Evolutionary conservation across 1,284 basidiomycete genomes (phyloP).

Genomic region (Cryptococcus sp.): DNA sequence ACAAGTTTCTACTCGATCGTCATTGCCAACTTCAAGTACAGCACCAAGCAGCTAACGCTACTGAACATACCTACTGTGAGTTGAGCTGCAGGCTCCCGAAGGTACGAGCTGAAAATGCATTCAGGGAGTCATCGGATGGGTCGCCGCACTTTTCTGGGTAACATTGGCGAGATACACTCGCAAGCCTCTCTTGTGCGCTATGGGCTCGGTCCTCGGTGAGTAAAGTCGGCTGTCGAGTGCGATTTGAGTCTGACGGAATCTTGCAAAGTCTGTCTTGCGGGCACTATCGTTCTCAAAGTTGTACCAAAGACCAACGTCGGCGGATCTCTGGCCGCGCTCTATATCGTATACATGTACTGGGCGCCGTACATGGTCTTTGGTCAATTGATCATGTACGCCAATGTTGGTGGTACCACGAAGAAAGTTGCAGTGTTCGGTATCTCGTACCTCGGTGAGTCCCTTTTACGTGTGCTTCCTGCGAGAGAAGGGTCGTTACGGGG

Average conservation of each 20-base stretch:
- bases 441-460: conserved; percentile 29
- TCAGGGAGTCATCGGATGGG: conserved; percentile 33
- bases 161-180: conserved; percentile 26
- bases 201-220: conserved; percentile 19
- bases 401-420: conserved; percentile 37
- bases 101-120: not conserved
- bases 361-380: conserved; percentile 31
- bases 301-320: conserved; percentile 32
- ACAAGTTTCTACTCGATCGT: conserved; percentile 29
- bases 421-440: conserved; percentile 31
- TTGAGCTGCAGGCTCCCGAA: not conserved
- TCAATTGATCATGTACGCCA: conserved; percentile 28
- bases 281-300: conserved; percentile 24
- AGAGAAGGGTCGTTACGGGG: not conserved
- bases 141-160: conserved; percentile 28
- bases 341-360: conserved; percentile 36
- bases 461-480: not conserved
- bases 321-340: conserved; percentile 31
- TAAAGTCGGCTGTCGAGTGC: not conserved
- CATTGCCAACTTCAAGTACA: conserved; percentile 24
- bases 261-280: conserved; percentile 22
- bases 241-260: not conserved
- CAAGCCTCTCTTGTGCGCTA: conserved; percentile 17
- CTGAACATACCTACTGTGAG: conserved; percentile 34
- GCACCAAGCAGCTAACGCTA: conserved; percentile 24